A percentile compares a stretch with the other conserved stretches of the same genome.
These are phyloP conservation scores for Globisporangium heterothallicum DNA, from an alignment of 352 stramenopile genomes.

Conservation along the genomic window DNA sequence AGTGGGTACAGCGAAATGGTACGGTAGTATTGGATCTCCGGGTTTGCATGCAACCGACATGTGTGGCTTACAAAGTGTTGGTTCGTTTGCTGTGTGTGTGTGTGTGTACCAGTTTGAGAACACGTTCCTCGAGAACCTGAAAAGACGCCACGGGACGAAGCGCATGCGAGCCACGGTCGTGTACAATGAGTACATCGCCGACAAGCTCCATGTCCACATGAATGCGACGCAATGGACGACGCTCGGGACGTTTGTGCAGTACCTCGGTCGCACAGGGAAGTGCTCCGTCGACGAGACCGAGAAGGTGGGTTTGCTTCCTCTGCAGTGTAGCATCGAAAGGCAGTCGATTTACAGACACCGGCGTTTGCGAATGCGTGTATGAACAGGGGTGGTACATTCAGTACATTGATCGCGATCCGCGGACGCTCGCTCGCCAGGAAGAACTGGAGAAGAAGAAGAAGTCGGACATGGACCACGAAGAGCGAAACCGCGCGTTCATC, in stretches of 20 bases:
- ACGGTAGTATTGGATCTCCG: conserved; percentile 1
- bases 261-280: conserved; percentile 96
- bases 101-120: conserved; percentile 87
- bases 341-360: too few relatives aligned
- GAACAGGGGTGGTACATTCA: conserved; percentile 95
- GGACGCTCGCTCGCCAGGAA: conserved; percentile 86
- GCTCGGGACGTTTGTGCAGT: conserved; percentile 97
- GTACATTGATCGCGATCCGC: conserved; percentile 93
- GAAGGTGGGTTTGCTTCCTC: conserved; percentile 39
- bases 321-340: too few relatives aligned
- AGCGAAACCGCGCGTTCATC: conserved; percentile 74
- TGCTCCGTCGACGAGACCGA: conserved; percentile 98
- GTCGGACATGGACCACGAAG: conserved; percentile 88
- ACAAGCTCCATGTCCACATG: conserved; percentile 99
- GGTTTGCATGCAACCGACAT: conserved; percentile 6
- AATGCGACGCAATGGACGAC: conserved; percentile 98
- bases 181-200: conserved; percentile 99
- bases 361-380: too few relatives aligned
- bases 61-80: background rate
- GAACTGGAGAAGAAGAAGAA: conserved; percentile 83
- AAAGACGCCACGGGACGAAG: conserved; percentile 93
- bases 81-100: background rate
- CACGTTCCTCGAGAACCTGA: conserved; percentile 93
- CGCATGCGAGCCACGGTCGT: conserved; percentile 95
- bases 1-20: conserved; percentile 82